Conservation (phyloP, 169 alveolate genomes). For the Plasmodium malariae region DNA sequence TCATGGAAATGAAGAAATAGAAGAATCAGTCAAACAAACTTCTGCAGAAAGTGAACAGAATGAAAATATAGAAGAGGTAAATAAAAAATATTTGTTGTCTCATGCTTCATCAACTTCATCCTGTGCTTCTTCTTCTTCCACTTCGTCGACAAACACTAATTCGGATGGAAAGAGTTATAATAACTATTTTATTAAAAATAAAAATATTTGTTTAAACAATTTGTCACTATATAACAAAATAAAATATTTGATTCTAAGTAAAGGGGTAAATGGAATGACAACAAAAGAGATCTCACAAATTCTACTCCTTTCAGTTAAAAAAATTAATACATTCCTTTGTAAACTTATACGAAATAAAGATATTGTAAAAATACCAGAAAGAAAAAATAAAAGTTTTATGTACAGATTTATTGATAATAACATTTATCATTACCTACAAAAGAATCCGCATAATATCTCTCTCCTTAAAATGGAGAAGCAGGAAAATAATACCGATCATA, state of each 20-base stretch:
- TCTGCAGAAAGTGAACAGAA: not conserved
- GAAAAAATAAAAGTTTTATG: conserved; percentile 73
- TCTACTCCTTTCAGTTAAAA: conserved; percentile 42
- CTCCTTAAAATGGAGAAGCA: not conserved
- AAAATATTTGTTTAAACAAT: conserved; percentile 10
- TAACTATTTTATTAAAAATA: not conserved
- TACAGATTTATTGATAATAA: conserved; percentile 57
- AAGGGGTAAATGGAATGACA: conserved; percentile 66
- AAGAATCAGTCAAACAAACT: not conserved
- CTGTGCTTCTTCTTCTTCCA: conserved; percentile 13
- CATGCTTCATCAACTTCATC: too few relatives aligned
- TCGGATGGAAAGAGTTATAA: conserved; percentile 6
- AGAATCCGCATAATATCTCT: not conserved
- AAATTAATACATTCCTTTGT: conserved; percentile 49
- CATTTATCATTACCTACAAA: conserved; percentile 66
- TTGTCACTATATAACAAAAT: conserved; percentile 42
- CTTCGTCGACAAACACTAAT: conserved; percentile 9
- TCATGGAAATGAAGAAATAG: conserved; percentile 14
- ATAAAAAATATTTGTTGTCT: too few relatives aligned
- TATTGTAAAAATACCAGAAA: conserved; percentile 64
- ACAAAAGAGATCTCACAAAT: conserved; percentile 53
- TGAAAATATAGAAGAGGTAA: not conserved
- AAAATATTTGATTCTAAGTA: conserved; percentile 56
- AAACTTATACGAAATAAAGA: conserved; percentile 50
- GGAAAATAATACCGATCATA: too few relatives aligned